Base-by-base conservation (phyloP, 2,329 filamentous ascomycete genomes). In the Hymenoscyphus occultus region DNA sequence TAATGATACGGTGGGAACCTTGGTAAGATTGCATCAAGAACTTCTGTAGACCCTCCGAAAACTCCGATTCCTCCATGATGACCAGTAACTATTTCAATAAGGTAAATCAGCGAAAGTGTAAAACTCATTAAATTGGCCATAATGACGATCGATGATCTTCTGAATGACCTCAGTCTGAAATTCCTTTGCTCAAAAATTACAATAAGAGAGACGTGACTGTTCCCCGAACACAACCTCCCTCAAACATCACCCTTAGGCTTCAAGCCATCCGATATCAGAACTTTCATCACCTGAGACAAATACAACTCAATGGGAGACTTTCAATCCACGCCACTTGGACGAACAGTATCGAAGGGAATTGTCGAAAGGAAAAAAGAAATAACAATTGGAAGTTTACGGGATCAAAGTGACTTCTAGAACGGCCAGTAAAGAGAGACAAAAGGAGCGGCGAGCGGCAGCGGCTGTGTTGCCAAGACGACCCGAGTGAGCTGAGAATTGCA, bases 241-340 rank as follows among this genome's bases (percentile, higher is more conserved):
- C 10, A 54, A 13, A 12, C 48, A 28, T 28, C 19, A 19, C 19
- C 19, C 22, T 54, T 22, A 54, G 19, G 48, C 9, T 22, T 54
- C 48, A 22, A 54, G 22, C 48, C 19, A 4, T 3, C 19, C 48
- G 22, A 54, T 54, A 54, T 28, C 19, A 54, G 9, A 54, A 28
- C 5, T 54, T 28, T 54, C 10, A 54, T 54, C 48, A 54, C 12
- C 19, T 28, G 48, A 54, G 48, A 54, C 48, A 54, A 28, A 54
- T 5, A 28, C 48, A 54, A 28, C 22, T 22, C 48, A 54, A 51
- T n/a, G 19, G 22, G 10, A 45, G 42, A 45, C 16, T 9, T 45
- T n/a, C 48, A 7, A 54, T 54, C 48, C 48, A 54, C 48, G 48
- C 48, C 19, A 54, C 48, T 54, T 54, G 48, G 48, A 54, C 19